These are phyloP conservation scores for Fraxinus xanthoxyloides DNA, from an alignment of 305 asterid species.

Conservation along the genomic window DNA sequence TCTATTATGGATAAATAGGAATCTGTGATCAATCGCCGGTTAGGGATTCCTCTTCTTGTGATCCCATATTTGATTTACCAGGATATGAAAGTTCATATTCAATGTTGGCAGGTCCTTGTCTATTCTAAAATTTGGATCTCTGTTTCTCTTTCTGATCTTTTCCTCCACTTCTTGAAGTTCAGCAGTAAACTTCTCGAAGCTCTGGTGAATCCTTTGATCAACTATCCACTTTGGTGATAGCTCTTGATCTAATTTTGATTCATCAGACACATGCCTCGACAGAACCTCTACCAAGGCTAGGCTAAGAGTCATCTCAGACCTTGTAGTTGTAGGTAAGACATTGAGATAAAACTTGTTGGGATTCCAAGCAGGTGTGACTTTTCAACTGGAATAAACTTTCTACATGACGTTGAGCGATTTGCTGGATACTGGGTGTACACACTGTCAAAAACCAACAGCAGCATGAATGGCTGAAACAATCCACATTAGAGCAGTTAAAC, in stretches of 20 bases:
- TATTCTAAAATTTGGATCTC: constrained; percentile 40
- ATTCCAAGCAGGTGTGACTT: constrained; percentile 38
- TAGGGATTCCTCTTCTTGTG: constrained; percentile 38
- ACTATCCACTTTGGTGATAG: constrained; percentile 30
- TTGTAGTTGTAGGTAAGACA: constrained; percentile 43
- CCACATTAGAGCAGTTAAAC: constrained; percentile 50
- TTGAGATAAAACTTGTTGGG: constrained; percentile 40
- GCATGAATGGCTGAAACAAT: constrained; percentile 40
- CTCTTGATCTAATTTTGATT: constrained; percentile 34
- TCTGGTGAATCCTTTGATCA: constrained; percentile 33
- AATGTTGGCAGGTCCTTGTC: constrained; percentile 34
- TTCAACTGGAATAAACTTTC: constrained; percentile 37
- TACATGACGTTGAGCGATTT: constrained; percentile 38
- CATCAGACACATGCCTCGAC: constrained; percentile 27
- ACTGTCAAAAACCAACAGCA: constrained; percentile 42
- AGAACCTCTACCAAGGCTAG: constrained; percentile 40
- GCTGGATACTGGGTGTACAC: constrained; percentile 43
- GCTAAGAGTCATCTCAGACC: constrained; percentile 36
- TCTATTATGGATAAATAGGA: background rate
- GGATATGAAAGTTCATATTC: constrained; percentile 37
- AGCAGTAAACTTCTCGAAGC: constrained; percentile 33
- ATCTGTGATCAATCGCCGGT: background rate
- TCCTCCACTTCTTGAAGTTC: constrained; percentile 41
- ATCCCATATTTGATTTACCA: constrained; percentile 22
- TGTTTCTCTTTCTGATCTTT: constrained; percentile 35